Conservation (phyloP, 225 moss, liverwort and hornwort genomes). For the Physcomitrium patens region DNA sequence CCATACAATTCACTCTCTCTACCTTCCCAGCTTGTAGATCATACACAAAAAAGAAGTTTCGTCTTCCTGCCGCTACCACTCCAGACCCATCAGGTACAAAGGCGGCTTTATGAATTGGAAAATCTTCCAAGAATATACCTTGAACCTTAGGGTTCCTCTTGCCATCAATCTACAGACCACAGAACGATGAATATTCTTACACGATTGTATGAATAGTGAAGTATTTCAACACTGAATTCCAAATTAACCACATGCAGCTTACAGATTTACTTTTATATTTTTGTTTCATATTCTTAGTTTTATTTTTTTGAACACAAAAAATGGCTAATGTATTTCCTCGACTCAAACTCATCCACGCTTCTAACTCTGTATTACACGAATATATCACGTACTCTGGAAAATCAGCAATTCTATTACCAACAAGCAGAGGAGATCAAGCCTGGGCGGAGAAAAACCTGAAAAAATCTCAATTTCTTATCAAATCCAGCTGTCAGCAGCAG, state of each 20-base stretch:
- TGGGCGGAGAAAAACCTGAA: slow-evolving; percentile 64
- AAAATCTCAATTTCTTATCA: slow-evolving; percentile 86
- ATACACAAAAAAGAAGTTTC: slow-evolving; percentile 79
- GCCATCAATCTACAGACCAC: slow-evolving; percentile 74
- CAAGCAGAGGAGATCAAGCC: neutral
- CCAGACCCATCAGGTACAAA: slow-evolving; percentile 91
- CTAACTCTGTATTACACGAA: too few species aligned
- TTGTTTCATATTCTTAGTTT: too few species aligned
- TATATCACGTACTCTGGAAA: neutral
- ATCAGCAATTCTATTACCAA: neutral
- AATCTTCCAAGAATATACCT: slow-evolving; percentile 79
- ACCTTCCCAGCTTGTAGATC: slow-evolving; percentile 85
- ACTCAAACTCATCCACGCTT: neutral
- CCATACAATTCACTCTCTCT: slow-evolving; percentile 72
- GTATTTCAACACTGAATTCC: neutral
- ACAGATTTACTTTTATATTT: neutral
- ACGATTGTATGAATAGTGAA: neutral
- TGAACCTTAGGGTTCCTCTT: slow-evolving; percentile 94
- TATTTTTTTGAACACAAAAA: neutral
- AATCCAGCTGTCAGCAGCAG: slow-evolving; percentile 89
- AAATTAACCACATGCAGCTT: neutral
- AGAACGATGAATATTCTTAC: neutral
- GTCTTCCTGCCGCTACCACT: slow-evolving; percentile 77
- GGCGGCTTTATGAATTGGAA: slow-evolving; percentile 84
- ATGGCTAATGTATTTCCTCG: neutral